These are phyloP conservation scores for Apiospora hydei DNA, from an alignment of 2,329 filamentous ascomycete species.

Conservation along the genomic window DNA sequence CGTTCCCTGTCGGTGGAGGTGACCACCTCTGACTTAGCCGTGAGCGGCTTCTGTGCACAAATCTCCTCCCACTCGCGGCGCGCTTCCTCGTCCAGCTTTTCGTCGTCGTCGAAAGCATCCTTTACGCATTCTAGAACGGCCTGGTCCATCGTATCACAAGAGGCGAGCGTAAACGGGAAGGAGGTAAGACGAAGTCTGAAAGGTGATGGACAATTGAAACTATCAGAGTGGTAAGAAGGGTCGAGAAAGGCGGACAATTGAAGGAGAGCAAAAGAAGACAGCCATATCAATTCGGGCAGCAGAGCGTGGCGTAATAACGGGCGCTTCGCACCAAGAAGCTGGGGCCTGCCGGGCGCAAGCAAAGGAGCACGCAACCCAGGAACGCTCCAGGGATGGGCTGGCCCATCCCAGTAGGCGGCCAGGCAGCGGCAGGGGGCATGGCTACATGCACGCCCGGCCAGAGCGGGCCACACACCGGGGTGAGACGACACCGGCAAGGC, in stretches of 20 bases:
- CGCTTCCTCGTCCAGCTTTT: too few relatives aligned
- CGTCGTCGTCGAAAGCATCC: too few relatives aligned
- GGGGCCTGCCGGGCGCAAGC: background rate
- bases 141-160: background rate
- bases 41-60: too few relatives aligned
- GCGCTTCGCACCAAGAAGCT: background rate
- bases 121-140: too few relatives aligned
- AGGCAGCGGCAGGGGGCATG: background rate
- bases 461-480: background rate
- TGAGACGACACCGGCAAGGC: background rate
- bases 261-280: background rate
- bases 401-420: conserved; percentile 3
- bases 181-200: background rate
- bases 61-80: too few relatives aligned
- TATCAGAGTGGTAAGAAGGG: conserved; percentile 3
- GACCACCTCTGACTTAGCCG: too few relatives aligned
- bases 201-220: background rate
- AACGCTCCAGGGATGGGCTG: conserved; percentile 4
- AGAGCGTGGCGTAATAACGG: conserved; percentile 5
- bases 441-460: background rate
- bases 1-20: too few relatives aligned
- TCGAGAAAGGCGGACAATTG: background rate
- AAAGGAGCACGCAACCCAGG: background rate
- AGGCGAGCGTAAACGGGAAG: background rate
- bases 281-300: background rate